A percentile compares a stretch with the other conserved stretches of the same genome.
These are phyloP conservation scores for Plasmodium malariae DNA, from an alignment of 169 alveolate genomes.

Conservation along the genomic window DNA sequence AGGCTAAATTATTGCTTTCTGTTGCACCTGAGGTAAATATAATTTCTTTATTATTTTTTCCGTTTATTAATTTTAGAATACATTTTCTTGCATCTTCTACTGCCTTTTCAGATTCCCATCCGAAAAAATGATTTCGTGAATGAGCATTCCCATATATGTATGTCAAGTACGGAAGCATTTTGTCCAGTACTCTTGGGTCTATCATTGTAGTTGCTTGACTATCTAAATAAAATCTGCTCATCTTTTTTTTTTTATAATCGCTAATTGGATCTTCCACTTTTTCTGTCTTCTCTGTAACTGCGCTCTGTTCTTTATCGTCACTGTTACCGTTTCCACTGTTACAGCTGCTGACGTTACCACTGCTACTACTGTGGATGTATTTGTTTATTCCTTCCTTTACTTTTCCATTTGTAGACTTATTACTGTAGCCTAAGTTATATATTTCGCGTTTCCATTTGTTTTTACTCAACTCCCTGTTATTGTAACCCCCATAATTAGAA, in stretches of 20 bases:
- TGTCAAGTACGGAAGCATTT: constrained; percentile 97
- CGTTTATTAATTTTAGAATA: constrained; percentile 90
- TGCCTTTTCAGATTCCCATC: constrained; percentile 97
- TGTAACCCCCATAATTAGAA: neutral
- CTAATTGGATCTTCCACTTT: constrained; percentile 5
- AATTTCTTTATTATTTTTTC: constrained; percentile 93
- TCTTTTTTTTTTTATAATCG: constrained; percentile 54
- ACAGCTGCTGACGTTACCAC: neutral
- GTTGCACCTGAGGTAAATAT: constrained; percentile 99
- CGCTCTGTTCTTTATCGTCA: neutral
- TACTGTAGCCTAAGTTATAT: neutral
- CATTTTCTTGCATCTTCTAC: constrained; percentile 94
- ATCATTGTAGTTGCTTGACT: constrained; percentile 98
- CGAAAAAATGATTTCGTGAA: constrained; percentile 96
- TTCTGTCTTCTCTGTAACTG: neutral
- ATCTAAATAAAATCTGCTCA: constrained; percentile 91
- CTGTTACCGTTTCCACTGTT: neutral
- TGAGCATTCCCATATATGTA: constrained; percentile 97
- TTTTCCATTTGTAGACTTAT: neutral
- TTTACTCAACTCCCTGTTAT: neutral
- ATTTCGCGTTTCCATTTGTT: neutral
- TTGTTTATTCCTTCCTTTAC: neutral
- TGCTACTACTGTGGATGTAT: neutral
- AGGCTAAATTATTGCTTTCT: constrained; percentile 97
- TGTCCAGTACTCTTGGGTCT: constrained; percentile 98